A percentile compares a stretch with the other conserved stretches of the same genome.
phyloP scores from a whole-genome alignment of 257 asterid species.

The Petunia axillaris region DNA sequence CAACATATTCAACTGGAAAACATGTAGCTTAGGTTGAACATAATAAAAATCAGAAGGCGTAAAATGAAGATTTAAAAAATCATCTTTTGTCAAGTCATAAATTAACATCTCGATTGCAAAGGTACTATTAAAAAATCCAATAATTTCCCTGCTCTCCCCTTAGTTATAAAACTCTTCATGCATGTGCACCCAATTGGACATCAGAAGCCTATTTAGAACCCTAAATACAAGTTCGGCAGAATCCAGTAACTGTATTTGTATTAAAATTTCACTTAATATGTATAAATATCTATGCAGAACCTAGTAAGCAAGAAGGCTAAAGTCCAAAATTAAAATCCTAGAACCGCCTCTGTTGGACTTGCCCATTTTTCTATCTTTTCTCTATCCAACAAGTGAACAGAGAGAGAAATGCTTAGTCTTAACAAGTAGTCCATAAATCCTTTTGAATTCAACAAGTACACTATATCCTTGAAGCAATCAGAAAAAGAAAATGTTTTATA shows the following conservation, averaged over 20 bases:
- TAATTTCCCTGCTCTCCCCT: not conserved
- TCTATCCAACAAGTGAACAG: too few species aligned
- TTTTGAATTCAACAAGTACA: too few species aligned
- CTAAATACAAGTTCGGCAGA: not conserved
- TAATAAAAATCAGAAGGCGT: not conserved
- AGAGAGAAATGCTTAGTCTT: too few species aligned
- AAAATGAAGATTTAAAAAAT: not conserved
- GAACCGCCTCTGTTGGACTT: not conserved
- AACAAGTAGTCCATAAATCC: not conserved
- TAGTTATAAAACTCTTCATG: not conserved
- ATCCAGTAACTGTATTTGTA: not conserved
- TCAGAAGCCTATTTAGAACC: too few species aligned
- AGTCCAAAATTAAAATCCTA: not conserved
- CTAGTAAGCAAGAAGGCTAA: not conserved
- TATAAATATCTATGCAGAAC: not conserved
- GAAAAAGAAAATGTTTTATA: not conserved
- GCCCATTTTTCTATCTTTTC: too few species aligned
- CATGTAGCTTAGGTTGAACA: not conserved
- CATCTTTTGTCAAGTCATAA: not conserved
- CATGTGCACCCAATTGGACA: not conserved
- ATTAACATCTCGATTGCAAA: not conserved
- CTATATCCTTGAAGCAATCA: not conserved
- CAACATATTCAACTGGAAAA: not conserved
- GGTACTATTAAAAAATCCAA: not conserved
- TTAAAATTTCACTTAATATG: not conserved